These are phyloP conservation scores for Phytophthora tentaculata DNA, from an alignment of 352 stramenopile species.

Conservation along the genomic window DNA sequence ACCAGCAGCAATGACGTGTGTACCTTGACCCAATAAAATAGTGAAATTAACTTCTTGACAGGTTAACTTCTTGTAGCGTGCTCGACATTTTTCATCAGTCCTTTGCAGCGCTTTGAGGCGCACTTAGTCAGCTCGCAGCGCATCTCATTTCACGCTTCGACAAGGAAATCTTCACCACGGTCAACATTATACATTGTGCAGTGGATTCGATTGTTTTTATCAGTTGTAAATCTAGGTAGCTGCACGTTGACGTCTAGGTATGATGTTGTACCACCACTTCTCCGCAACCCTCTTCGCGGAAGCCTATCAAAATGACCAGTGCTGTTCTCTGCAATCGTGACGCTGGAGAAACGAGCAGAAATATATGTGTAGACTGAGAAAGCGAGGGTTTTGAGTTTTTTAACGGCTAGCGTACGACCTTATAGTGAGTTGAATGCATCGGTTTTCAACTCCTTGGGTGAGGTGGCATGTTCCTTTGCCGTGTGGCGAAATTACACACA, in stretches of 20 bases:
- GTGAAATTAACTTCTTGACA: background rate
- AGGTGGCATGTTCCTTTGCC: too few species aligned
- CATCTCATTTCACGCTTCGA: background rate
- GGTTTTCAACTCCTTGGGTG: too few species aligned
- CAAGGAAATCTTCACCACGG: background rate
- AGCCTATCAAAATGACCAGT: background rate
- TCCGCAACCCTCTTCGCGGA: background rate
- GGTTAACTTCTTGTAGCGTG: background rate
- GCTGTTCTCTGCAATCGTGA: background rate
- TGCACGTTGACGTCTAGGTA: background rate
- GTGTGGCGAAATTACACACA: too few species aligned
- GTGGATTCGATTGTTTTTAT: background rate
- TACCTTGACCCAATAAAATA: background rate
- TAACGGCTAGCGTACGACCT: too few species aligned
- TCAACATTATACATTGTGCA: slow-evolving; percentile 3
- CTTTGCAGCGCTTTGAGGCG: background rate
- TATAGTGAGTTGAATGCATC: too few species aligned
- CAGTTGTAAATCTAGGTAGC: background rate
- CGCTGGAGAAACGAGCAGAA: background rate
- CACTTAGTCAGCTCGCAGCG: background rate
- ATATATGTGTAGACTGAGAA: too few species aligned
- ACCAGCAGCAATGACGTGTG: background rate
- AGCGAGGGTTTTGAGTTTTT: too few species aligned
- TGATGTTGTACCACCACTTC: background rate
- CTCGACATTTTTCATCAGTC: background rate